phyloP scores from a whole-genome alignment of 257 asterid species.

The Scutellaria minor region DNA sequence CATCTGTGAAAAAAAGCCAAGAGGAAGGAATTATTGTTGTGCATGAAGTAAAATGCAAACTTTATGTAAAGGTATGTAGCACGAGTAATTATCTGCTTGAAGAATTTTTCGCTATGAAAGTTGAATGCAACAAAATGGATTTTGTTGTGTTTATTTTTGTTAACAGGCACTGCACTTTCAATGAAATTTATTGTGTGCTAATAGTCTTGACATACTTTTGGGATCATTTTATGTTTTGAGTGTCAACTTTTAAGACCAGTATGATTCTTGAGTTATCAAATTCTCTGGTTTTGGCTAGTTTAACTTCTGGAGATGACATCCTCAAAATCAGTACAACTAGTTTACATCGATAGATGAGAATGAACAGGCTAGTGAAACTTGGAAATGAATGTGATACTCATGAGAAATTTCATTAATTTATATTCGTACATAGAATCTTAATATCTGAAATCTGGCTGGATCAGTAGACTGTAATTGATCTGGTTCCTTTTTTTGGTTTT shows the following conservation, averaged over 20 bases:
- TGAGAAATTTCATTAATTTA: background rate
- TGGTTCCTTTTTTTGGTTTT: background rate
- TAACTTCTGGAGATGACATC: slow-evolving; percentile 12
- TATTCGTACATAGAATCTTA: background rate
- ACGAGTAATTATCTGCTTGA: slow-evolving; percentile 11
- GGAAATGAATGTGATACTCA: too few relatives aligned
- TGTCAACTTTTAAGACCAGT: background rate
- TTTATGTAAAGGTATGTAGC: slow-evolving; percentile 77
- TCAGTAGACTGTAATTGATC: background rate
- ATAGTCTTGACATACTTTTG: slow-evolving; percentile 24
- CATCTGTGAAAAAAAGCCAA: slow-evolving; percentile 82
- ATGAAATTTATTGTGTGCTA: background rate
- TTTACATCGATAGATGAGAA: background rate
- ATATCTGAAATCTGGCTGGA: background rate
- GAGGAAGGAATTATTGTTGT: slow-evolving; percentile 76
- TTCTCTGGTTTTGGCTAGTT: background rate
- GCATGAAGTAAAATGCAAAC: slow-evolving; percentile 95
- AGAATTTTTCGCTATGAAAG: background rate
- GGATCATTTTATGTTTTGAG: background rate
- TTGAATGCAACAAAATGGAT: slow-evolving; percentile 1
- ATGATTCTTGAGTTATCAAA: slow-evolving; percentile 15
- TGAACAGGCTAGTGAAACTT: background rate
- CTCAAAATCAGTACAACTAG: slow-evolving; percentile 13
- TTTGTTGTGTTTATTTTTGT: slow-evolving; percentile 1
- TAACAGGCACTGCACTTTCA: slow-evolving; percentile 8